phyloP scores from a whole-genome alignment of 805 yeast genomes.

The Wickerhamomyces mucosus region DNA sequence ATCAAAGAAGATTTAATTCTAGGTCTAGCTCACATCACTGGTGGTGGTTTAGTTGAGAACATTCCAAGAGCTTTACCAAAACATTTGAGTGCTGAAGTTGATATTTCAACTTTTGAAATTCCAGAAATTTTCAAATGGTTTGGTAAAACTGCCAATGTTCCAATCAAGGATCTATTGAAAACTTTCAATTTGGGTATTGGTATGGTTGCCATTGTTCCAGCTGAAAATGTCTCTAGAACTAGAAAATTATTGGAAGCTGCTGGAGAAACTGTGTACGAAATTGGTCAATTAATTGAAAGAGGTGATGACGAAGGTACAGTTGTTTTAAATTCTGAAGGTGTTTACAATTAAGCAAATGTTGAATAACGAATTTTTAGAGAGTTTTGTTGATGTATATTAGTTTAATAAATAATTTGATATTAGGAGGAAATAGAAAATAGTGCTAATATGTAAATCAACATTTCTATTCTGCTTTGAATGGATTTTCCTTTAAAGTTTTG shows the following conservation, averaged over 20 bases:
- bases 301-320: conserved; percentile 39
- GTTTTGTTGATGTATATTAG: background rate
- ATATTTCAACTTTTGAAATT: conserved; percentile 71
- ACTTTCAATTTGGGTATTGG: conserved; percentile 96
- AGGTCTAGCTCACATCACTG: conserved; percentile 96
- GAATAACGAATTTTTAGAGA: no score
- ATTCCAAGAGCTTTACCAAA: conserved; percentile 91
- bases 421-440: conserved; percentile 1
- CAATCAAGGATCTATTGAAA: conserved; percentile 72
- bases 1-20: conserved; percentile 58
- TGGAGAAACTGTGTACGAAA: conserved; percentile 67
- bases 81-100: conserved; percentile 69
- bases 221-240: conserved; percentile 52
- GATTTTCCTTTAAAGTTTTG: conserved; percentile 27
- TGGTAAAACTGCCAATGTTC: conserved; percentile 85
- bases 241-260: conserved; percentile 43
- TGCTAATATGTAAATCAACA: background rate
- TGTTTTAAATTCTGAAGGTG: conserved; percentile 32
- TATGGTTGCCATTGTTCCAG: conserved; percentile 81
- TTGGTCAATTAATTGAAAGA: conserved; percentile 50
- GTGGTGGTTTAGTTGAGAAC: conserved; percentile 96
- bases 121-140: conserved; percentile 93
- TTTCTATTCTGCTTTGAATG: conserved; percentile 23
- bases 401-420: background rate
- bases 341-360: conserved; percentile 21